Evolutionary conservation across 2,329 filamentous ascomycete genomes (phyloP).

Genomic region (Aureobasidium mangrovei): DNA sequence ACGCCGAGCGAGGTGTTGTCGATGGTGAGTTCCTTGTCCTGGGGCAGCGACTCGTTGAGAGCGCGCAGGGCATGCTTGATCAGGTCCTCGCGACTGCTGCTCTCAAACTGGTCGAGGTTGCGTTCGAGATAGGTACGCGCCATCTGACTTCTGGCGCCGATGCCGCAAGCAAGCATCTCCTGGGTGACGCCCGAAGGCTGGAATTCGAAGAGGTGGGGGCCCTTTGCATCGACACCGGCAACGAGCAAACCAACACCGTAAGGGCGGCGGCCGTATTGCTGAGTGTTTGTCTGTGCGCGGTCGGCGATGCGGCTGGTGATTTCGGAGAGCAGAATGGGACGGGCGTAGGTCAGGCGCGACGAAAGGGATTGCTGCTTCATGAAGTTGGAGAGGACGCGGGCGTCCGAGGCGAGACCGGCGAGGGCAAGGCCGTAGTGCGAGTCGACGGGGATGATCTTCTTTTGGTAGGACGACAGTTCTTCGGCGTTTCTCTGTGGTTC

Average conservation of each 20-base stretch:
- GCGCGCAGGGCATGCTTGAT: constrained; percentile 84
- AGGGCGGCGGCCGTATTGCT: constrained; percentile 91
- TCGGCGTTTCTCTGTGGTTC: constrained; percentile 79
- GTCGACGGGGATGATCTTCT: constrained; percentile 96
- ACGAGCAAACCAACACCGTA: constrained; percentile 93
- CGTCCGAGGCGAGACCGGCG: constrained; percentile 92
- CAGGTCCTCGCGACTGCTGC: constrained; percentile 70
- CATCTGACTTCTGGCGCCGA: constrained; percentile 95
- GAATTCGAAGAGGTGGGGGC: constrained; percentile 96
- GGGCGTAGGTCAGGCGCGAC: constrained; percentile 91
- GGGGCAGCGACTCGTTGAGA: constrained; percentile 87
- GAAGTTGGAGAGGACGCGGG: constrained; percentile 98
- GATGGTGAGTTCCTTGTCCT: constrained; percentile 95
- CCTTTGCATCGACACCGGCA: constrained; percentile 85
- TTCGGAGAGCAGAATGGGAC: constrained; percentile 79
- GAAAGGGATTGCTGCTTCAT: constrained; percentile 99
- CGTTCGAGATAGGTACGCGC: constrained; percentile 93
- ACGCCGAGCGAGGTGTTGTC: constrained; percentile 94
- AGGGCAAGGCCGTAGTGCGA: constrained; percentile 93
- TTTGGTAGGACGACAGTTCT: constrained; percentile 98
- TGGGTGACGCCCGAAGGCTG: constrained; percentile 92
- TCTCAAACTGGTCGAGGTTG: constrained; percentile 74
- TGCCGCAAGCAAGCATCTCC: constrained; percentile 94
- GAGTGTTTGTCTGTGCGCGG: constrained; percentile 95
- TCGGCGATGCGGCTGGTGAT: constrained; percentile 90